Evolutionary conservation across 495 filamentous ascomycete species (phyloP).

Genomic region (Lichina pygmaea): DNA sequence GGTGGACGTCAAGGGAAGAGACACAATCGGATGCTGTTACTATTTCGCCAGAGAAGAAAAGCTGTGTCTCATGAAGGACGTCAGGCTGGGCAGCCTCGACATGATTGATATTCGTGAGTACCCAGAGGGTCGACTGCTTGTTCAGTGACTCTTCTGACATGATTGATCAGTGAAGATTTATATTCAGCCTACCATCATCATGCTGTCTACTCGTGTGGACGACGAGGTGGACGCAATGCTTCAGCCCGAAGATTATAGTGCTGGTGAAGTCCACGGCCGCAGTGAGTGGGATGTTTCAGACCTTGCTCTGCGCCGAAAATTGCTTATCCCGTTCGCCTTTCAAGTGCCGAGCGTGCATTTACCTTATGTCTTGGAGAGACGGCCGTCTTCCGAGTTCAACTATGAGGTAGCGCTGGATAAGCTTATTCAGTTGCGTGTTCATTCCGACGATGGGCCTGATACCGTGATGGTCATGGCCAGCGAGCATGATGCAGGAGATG

Average conservation of each 20-base stretch:
- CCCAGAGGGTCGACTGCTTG: neutral
- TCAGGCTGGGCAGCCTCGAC: conserved; percentile 40
- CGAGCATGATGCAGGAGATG: neutral
- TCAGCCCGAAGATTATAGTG: conserved; percentile 9
- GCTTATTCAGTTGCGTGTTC: conserved; percentile 29
- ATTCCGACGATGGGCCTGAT: conserved; percentile 17
- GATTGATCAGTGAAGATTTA: conserved; percentile 34
- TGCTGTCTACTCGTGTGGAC: conserved; percentile 45
- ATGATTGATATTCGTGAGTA: conserved; percentile 36
- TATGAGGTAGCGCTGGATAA: conserved; percentile 43
- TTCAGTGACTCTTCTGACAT: neutral
- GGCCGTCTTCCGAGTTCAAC: conserved; percentile 53
- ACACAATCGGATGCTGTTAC: conserved; percentile 65
- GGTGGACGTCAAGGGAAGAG: conserved; percentile 44
- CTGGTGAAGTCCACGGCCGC: conserved; percentile 2
- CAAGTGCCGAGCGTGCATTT: conserved; percentile 1
- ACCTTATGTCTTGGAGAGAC: conserved; percentile 45
- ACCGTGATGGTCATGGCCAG: conserved; percentile 17
- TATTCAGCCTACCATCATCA: conserved; percentile 52
- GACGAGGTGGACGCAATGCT: conserved; percentile 18
- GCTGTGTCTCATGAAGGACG: conserved; percentile 59
- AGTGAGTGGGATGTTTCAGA: conserved; percentile 5
- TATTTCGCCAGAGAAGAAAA: conserved; percentile 50
- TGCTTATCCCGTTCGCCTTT: neutral
- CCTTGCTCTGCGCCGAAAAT: neutral